Conservation (phyloP, 208 protist genomes). For the Acanthamoeba lenticulata region DNA sequence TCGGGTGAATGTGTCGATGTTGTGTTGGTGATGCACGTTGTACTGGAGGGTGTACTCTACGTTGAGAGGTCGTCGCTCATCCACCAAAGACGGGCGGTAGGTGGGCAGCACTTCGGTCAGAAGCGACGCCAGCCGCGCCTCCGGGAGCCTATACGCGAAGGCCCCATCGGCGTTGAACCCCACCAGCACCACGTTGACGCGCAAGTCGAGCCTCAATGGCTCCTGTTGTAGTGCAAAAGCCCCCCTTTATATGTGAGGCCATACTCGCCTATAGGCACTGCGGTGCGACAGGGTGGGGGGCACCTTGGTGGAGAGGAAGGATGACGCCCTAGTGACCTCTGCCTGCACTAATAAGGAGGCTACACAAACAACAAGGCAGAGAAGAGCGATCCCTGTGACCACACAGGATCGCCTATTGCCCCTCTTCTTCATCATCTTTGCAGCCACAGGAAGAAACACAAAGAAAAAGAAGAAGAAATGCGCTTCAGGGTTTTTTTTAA, state of each 20-base stretch:
- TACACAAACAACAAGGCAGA: too few species aligned
- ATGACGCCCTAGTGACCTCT: not conserved
- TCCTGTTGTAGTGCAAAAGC: not conserved
- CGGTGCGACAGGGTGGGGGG: too few species aligned
- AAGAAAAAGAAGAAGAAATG: too few species aligned
- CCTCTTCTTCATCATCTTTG: too few species aligned
- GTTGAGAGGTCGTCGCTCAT: not conserved
- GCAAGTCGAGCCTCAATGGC: not conserved
- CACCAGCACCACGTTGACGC: constrained; percentile 8
- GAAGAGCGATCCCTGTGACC: too few species aligned
- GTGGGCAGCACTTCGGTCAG: not conserved
- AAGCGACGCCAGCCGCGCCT: not conserved
- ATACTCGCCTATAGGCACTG: too few species aligned
- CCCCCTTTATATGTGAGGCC: too few species aligned
- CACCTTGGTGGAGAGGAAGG: not conserved
- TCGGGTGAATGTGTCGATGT: not conserved
- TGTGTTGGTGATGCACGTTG: constrained; percentile 24
- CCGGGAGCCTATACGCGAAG: not conserved
- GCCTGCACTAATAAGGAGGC: too few species aligned
- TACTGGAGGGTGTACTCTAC: constrained; percentile 12
- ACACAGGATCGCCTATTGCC: too few species aligned
- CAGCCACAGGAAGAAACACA: too few species aligned
- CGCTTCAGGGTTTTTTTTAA: too few species aligned
- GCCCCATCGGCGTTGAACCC: constrained; percentile 19
- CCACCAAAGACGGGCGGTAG: not conserved